Conservation (phyloP, 1,284 basidiomycete genomes). For the Pyrrhoderma lamaoense region DNA sequence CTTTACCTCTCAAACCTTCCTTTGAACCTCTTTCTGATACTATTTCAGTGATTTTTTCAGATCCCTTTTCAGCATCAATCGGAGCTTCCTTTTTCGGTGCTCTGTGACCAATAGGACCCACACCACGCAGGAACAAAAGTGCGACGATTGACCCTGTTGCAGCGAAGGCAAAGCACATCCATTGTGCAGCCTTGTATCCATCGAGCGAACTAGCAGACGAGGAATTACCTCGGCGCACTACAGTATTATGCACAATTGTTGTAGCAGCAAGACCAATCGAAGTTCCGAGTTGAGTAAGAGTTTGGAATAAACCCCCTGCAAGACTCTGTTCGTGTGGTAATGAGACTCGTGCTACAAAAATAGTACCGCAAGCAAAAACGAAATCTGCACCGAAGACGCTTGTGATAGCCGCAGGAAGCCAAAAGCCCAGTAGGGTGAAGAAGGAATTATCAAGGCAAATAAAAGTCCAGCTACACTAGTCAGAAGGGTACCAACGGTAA, state of each 20-base stretch:
- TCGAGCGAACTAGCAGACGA: slow-evolving; percentile 36
- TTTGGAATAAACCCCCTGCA: slow-evolving; percentile 71
- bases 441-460: slow-evolving; percentile 62
- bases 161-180: slow-evolving; percentile 55
- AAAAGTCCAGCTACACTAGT: slow-evolving; percentile 62
- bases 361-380: slow-evolving; percentile 64
- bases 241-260: slow-evolving; percentile 62
- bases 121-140: slow-evolving; percentile 45
- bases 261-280: slow-evolving; percentile 70
- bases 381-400: slow-evolving; percentile 76
- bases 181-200: slow-evolving; percentile 58
- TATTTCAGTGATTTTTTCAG: too few relatives aligned
- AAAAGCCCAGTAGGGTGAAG: slow-evolving; percentile 68
- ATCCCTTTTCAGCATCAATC: too few relatives aligned
- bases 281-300: slow-evolving; percentile 70
- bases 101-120: slow-evolving; percentile 50
- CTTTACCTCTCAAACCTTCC: too few relatives aligned
- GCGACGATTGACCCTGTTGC: slow-evolving; percentile 48
- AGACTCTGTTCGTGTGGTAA: slow-evolving; percentile 72
- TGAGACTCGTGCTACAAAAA: slow-evolving; percentile 72
- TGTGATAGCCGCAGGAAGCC: slow-evolving; percentile 71
- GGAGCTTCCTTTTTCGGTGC: too few relatives aligned
- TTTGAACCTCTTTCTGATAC: too few relatives aligned
- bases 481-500: slow-evolving; percentile 56
- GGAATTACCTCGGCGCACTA: slow-evolving; percentile 31